Conservation (phyloP, 2,329 filamentous ascomycete genomes). For the Talaromyces sp. region DNA sequence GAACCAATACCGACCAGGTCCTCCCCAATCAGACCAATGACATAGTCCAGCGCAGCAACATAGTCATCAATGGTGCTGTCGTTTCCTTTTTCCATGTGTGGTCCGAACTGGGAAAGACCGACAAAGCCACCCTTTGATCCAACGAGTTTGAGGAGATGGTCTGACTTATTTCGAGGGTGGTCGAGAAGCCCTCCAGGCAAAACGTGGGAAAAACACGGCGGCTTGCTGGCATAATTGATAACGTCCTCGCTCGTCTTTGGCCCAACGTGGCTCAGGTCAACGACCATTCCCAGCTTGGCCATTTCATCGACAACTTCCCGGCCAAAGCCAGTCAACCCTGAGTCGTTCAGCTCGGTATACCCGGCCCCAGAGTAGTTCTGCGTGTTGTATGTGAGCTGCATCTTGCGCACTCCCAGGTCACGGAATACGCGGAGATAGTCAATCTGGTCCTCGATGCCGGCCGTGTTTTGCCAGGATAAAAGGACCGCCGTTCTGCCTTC, state of each 20-base stretch:
- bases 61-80: constrained; percentile 40
- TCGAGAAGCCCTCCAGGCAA: constrained; percentile 30
- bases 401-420: constrained; percentile 37
- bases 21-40: constrained; percentile 31
- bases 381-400: constrained; percentile 41
- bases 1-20: constrained; percentile 35
- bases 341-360: constrained; percentile 31
- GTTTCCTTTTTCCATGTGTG: constrained; percentile 36
- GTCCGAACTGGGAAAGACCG: constrained; percentile 36
- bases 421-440: constrained; percentile 36
- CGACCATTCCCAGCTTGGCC: constrained; percentile 16
- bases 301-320: constrained; percentile 13
- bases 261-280: constrained; percentile 17
- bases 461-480: constrained; percentile 39
- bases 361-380: constrained; percentile 39
- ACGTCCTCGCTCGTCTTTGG: constrained; percentile 14
- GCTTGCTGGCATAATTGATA: constrained; percentile 24
- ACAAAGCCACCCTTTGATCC: constrained; percentile 34
- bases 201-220: constrained; percentile 37
- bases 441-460: constrained; percentile 36
- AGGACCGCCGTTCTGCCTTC: constrained; percentile 34
- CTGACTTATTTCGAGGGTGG: constrained; percentile 36
- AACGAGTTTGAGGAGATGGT: constrained; percentile 31
- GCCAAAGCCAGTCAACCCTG: constrained; percentile 15
- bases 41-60: constrained; percentile 35